Percentiles rank a stretch among this genome's conserved stretches.
phyloP scores from a whole-genome alignment of 495 filamentous ascomycete species.

The Penicillium dipodomyicola region DNA sequence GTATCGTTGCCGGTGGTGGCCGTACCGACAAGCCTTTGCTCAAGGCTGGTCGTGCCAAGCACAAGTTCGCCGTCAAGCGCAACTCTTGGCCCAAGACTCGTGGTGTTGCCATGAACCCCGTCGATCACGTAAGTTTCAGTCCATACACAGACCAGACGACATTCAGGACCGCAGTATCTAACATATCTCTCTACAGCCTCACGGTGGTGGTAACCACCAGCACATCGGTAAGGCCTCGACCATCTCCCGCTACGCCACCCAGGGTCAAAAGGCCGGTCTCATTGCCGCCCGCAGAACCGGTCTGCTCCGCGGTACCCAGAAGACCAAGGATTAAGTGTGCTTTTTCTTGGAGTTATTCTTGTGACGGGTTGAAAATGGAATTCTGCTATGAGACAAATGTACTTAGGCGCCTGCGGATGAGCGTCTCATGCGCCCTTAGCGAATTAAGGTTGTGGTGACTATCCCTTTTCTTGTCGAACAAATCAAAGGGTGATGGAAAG shows the following conservation, averaged over 20 bases:
- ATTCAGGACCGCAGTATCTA: slow-evolving; percentile 20
- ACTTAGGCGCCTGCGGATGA: slow-evolving; percentile 50
- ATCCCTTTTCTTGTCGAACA: slow-evolving; percentile 38
- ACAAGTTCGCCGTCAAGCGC: slow-evolving; percentile 99
- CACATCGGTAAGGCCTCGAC: slow-evolving; percentile 99
- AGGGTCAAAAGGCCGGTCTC: slow-evolving; percentile 99
- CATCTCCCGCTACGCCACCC: slow-evolving; percentile 94
- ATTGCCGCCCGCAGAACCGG: slow-evolving; percentile 98
- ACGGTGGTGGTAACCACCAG: slow-evolving; percentile 99
- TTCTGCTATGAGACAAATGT: slow-evolving; percentile 53
- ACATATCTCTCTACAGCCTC: slow-evolving; percentile 59
- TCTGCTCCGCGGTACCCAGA: slow-evolving; percentile 99
- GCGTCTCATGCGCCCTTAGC: slow-evolving; percentile 46
- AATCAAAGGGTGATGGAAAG: slow-evolving; percentile 33
- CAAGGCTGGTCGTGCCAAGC: slow-evolving; percentile 97
- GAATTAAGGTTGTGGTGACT: slow-evolving; percentile 49
- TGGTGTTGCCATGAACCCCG: slow-evolving; percentile 99
- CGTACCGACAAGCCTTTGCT: slow-evolving; percentile 98
- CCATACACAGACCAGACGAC: neutral
- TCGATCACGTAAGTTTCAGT: slow-evolving; percentile 76
- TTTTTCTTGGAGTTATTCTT: slow-evolving; percentile 47
- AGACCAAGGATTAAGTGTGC: slow-evolving; percentile 78
- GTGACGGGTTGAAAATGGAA: slow-evolving; percentile 52
- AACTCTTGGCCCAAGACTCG: slow-evolving; percentile 99
- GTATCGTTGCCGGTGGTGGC: slow-evolving; percentile 98